Evolutionary conservation across 768 basidiomycete species (phyloP), one percentile per base, ranked within the genome.

Genomic region (Coprinellus micaceus): DNA sequence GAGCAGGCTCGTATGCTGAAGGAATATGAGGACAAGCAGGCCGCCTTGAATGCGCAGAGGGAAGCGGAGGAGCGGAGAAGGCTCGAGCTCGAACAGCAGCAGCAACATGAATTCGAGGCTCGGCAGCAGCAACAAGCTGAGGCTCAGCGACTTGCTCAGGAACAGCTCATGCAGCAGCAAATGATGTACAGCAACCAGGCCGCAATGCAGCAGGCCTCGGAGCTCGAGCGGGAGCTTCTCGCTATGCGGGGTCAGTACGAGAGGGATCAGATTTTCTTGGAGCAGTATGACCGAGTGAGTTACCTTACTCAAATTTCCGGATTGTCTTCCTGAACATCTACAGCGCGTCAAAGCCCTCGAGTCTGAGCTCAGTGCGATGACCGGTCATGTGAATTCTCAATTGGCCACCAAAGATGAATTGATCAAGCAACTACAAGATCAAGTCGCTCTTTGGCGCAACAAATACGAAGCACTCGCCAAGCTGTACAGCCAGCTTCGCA

Each of bases 391-490:
- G 59, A 84, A 82, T 58, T 86, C 90, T 3, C 97, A 98, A 70
- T 79, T 97, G 74, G 67, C 76, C 51, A 88, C 94, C 15, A 99
- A 98, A 70, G 97, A 99, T 68, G 94, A 97, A 13, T 75, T 98
- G 65, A 96, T 98, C 71, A 87, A 86, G 66, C 93, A 95, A 67
- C 82, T 99, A 2, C 96, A 98, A 66, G 92, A 97, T 66, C 97
- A 99, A 73, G 95, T 98, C 60, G 90, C 84, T 3, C 75, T 96
- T 13, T 99, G 97, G 97, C 88, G 94, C 54, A 95, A 92, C 77
- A 99, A 99, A 73, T 99, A 99, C 70, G 97, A 99, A 69, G 93
- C 96, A 0, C 79, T 99, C 57, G 97, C 97, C 43, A 99, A 98
- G 71, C 82, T 99, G 9, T 99, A 99, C 78, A 98, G 94, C 64